Conservation (phyloP, 345 rosid species). For the Toxicodendron radicans region DNA sequence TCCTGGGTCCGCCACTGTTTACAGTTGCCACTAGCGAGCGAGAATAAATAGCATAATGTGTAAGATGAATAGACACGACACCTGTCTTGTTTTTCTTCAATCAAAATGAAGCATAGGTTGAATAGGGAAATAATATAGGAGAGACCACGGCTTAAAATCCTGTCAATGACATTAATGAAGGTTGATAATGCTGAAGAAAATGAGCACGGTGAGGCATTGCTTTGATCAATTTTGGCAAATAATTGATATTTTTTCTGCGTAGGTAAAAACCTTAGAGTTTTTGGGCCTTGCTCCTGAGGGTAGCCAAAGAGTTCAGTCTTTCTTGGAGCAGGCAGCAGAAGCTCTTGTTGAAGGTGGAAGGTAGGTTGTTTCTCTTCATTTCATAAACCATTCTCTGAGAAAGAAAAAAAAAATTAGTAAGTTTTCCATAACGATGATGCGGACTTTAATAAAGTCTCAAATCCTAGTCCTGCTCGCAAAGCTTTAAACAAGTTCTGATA, state of each 20-base stretch:
- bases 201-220: too few species aligned
- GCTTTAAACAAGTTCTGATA: neutral
- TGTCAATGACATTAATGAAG: neutral
- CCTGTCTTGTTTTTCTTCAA: neutral
- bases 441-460: too few species aligned
- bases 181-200: neutral
- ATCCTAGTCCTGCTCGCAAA: too few species aligned
- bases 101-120: too few species aligned
- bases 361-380: conserved; percentile 40
- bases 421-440: too few species aligned
- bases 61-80: neutral
- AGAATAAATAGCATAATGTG: neutral
- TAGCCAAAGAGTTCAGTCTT: conserved; percentile 83
- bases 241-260: neutral
- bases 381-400: neutral
- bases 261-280: conserved; percentile 86
- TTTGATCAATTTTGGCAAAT: neutral
- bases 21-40: neutral
- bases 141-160: neutral
- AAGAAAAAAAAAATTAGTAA: too few species aligned
- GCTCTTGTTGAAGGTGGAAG: conserved; percentile 94
- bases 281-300: conserved; percentile 91
- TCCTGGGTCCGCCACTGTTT: too few species aligned
- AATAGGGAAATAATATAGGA: neutral
- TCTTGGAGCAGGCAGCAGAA: conserved; percentile 92